Evolutionary conservation across 192 early-diverging fungal species (phyloP).

Genomic region (Geranomyces variabilis): DNA sequence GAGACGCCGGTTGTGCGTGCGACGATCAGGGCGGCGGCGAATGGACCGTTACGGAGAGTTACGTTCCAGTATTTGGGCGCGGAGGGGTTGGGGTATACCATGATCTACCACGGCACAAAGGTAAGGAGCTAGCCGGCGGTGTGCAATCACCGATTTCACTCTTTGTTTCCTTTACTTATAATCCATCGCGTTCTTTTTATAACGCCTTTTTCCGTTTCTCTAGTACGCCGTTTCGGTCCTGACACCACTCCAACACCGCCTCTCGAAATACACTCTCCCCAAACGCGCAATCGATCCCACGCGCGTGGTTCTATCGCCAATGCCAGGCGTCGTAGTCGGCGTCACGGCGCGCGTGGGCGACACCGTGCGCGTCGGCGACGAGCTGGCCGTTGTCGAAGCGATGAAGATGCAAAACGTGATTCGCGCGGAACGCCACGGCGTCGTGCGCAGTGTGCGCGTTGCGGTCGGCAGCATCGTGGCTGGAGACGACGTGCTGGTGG

Average conservation of each 20-base stretch:
- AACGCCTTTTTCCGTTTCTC: background rate
- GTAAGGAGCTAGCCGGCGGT: background rate
- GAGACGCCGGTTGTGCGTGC: slow-evolving; percentile 74
- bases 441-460: slow-evolving; percentile 77
- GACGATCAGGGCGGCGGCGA: slow-evolving; percentile 32
- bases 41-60: background rate
- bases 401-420: slow-evolving; percentile 99
- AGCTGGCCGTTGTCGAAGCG: slow-evolving; percentile 88
- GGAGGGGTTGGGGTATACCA: slow-evolving; percentile 60
- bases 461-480: slow-evolving; percentile 72
- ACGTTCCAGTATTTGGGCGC: background rate
- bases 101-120: slow-evolving; percentile 4
- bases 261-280: slow-evolving; percentile 64
- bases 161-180: no score
- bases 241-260: slow-evolving; percentile 61
- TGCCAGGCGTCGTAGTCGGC: slow-evolving; percentile 89
- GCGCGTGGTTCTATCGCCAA: slow-evolving; percentile 78
- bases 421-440: slow-evolving; percentile 74
- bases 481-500: slow-evolving; percentile 63
- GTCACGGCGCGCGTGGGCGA: slow-evolving; percentile 82
- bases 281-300: slow-evolving; percentile 57
- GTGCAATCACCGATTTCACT: background rate
- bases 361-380: slow-evolving; percentile 76
- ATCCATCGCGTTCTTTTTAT: background rate
- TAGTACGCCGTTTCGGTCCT: slow-evolving; percentile 74